Conservation (phyloP, 2,329 filamentous ascomycete species). For the Fusarium humuli region DNA sequence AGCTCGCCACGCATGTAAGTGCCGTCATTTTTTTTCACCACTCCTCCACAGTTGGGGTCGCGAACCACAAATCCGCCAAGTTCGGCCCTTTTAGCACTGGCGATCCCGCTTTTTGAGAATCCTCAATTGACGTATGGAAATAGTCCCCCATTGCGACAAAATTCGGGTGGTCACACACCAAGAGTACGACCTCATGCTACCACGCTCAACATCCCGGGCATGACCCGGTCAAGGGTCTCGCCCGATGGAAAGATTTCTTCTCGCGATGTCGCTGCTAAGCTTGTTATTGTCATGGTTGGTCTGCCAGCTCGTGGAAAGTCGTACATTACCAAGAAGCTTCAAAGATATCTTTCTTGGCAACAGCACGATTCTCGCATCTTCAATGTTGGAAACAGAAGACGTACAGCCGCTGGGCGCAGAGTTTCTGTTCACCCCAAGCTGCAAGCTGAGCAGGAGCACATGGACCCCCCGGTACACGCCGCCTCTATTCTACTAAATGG, state of each 20-base stretch:
- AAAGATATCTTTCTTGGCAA: constrained; percentile 95
- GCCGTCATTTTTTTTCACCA: constrained; percentile 20
- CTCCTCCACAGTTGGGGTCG: constrained; percentile 26
- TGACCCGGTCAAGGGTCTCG: constrained; percentile 95
- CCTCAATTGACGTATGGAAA: constrained; percentile 41
- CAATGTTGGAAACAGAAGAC: constrained; percentile 93
- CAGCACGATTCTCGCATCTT: constrained; percentile 97
- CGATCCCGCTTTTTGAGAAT: constrained; percentile 29
- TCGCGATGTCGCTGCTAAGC: constrained; percentile 93
- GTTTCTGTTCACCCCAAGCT: constrained; percentile 51
- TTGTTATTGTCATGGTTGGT: constrained; percentile 98
- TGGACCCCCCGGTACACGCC: constrained; percentile 62
- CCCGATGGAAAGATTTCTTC: constrained; percentile 95
- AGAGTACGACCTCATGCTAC: constrained; percentile 85
- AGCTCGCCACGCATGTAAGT: constrained; percentile 70
- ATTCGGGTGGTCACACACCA: constrained; percentile 81
- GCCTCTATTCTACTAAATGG: constrained; percentile 71
- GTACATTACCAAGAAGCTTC: constrained; percentile 98
- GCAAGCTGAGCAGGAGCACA: constrained; percentile 51
- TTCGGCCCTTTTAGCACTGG: constrained; percentile 41
- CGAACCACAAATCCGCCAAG: constrained; percentile 37
- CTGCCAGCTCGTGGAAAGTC: constrained; percentile 95
- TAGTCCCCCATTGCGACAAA: constrained; percentile 76
- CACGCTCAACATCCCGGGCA: constrained; percentile 94
- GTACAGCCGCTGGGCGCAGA: constrained; percentile 76